phyloP scores from a whole-genome alignment of 2,329 filamentous ascomycete genomes.

The Knoxdaviesia proteae region DNA sequence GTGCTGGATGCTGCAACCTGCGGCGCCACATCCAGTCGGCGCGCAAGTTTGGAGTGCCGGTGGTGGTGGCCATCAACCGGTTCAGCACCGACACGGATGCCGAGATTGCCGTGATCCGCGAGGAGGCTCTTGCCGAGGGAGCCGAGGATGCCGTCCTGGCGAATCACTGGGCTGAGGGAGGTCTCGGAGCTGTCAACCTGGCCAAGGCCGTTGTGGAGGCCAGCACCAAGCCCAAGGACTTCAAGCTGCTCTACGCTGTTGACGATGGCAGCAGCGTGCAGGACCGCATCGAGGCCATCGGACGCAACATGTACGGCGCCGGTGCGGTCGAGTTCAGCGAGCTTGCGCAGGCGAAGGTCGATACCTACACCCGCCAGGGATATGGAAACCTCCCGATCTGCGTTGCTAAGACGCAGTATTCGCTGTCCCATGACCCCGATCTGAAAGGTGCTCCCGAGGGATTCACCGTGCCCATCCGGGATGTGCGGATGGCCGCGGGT shows the following conservation, averaged over 20 bases:
- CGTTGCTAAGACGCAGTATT: conserved; percentile 97
- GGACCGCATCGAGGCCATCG: conserved; percentile 78
- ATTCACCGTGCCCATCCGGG: conserved; percentile 84
- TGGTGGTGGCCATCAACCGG: conserved; percentile 93
- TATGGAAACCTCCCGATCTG: conserved; percentile 89
- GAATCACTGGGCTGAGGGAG: conserved; percentile 94
- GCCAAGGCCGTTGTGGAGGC: conserved; percentile 73
- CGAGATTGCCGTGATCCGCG: conserved; percentile 71
- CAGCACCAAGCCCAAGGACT: conserved; percentile 64
- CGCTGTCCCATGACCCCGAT: conserved; percentile 74
- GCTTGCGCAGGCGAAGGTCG: conserved; percentile 86
- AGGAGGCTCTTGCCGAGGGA: conserved; percentile 78
- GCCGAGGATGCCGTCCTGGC: conserved; percentile 85
- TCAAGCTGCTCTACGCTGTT: conserved; percentile 57
- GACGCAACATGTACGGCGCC: conserved; percentile 86
- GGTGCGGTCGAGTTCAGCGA: conserved; percentile 80
- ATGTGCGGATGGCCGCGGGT: conserved; percentile 83
- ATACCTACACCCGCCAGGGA: conserved; percentile 81
- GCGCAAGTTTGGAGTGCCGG: conserved; percentile 70
- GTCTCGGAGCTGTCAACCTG: conserved; percentile 71
- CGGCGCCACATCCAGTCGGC: conserved; percentile 91
- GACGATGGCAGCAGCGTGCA: conserved; percentile 58
- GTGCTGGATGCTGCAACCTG: conserved; percentile 78
- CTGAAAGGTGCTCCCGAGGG: conserved; percentile 89
- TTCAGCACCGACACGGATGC: conserved; percentile 87